Evolutionary conservation across 176 grass and related monocot genomes (phyloP).

Genomic region (Oryza nivara): DNA sequence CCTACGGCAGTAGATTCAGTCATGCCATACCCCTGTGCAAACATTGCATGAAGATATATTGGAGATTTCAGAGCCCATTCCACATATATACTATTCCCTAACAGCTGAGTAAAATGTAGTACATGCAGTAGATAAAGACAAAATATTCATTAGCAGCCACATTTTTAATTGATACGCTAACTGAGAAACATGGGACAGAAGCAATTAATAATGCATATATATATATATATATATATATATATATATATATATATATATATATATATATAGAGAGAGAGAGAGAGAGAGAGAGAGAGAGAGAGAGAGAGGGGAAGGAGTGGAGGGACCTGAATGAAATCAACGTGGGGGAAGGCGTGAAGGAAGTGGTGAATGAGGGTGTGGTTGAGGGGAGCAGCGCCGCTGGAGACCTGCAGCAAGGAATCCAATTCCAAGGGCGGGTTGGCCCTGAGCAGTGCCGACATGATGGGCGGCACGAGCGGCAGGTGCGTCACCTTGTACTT

Average conservation of each 20-base stretch:
- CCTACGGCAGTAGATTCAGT: constrained; percentile 90
- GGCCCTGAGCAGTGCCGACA: constrained; percentile 53
- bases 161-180: no score
- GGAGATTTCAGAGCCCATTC: neutral
- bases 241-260: no score
- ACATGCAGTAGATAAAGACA: neutral
- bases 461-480: constrained; percentile 71
- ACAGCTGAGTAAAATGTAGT: neutral
- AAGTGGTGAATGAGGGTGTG: constrained; percentile 56
- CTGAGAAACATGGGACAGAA: no score
- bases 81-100: no score
- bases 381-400: constrained; percentile 65
- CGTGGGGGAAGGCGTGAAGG: constrained; percentile 57
- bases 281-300: no score
- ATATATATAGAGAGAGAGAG: no score
- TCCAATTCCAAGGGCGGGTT: constrained; percentile 37
- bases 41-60: constrained; percentile 4
- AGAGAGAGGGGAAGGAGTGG: neutral
- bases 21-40: constrained; percentile 88
- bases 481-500: constrained; percentile 70
- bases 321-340: constrained; percentile 79
- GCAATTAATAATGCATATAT: no score
- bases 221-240: no score
- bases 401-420: constrained; percentile 60
- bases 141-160: no score